These are phyloP conservation scores for Trichoderma gamsii DNA, from an alignment of 495 filamentous ascomycete genomes.

Conservation along the genomic window DNA sequence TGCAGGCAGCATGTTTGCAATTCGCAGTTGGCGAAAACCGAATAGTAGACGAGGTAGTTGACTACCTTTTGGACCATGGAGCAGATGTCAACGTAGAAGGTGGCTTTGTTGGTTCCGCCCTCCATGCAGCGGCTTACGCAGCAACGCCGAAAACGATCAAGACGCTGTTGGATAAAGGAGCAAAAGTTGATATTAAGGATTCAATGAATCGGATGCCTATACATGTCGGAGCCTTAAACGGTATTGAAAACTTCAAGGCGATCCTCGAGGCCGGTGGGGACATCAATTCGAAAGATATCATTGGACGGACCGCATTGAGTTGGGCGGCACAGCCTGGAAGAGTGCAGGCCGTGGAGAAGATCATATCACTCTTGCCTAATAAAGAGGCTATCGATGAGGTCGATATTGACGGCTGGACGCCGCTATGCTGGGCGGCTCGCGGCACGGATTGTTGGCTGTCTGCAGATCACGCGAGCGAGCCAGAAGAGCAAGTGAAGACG, in stretches of 20 bases:
- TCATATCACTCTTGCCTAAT: slow-evolving; percentile 11
- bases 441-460: slow-evolving; percentile 6
- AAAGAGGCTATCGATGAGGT: slow-evolving; percentile 15
- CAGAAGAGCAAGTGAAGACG: slow-evolving; percentile 1
- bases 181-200: slow-evolving; percentile 14
- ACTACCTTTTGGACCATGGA: slow-evolving; percentile 19
- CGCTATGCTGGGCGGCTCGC: slow-evolving; percentile 21
- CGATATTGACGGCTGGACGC: slow-evolving; percentile 24
- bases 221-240: slow-evolving; percentile 18
- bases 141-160: slow-evolving; percentile 10
- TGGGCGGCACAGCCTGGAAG: slow-evolving; percentile 18
- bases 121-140: slow-evolving; percentile 4
- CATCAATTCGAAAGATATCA: slow-evolving; percentile 15
- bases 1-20: slow-evolving; percentile 18
- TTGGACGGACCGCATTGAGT: slow-evolving; percentile 19
- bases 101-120: slow-evolving; percentile 16
- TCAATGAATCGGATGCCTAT: slow-evolving; percentile 19
- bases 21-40: background rate
- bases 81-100: slow-evolving; percentile 17
- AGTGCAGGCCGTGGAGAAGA: slow-evolving; percentile 9
- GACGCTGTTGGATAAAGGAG: slow-evolving; percentile 19
- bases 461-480: background rate
- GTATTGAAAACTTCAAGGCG: slow-evolving; percentile 16
- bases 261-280: slow-evolving; percentile 18
- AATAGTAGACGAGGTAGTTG: slow-evolving; percentile 12